Evolutionary conservation across 192 early-diverging fungal genomes (phyloP).

Genomic region (Linnemannia exigua): DNA sequence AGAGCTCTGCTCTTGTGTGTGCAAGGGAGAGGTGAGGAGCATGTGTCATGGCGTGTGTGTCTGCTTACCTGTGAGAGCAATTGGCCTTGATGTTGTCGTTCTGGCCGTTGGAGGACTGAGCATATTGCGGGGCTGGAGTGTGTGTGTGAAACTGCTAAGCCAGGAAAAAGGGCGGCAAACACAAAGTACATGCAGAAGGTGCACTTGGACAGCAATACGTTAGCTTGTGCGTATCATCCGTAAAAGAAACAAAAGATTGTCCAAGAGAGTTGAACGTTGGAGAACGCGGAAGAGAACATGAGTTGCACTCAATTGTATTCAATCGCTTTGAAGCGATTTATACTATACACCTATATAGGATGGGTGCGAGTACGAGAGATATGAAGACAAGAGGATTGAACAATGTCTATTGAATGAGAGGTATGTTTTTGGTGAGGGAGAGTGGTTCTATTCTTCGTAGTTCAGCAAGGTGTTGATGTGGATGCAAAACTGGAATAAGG

Average conservation of each 20-base stretch:
- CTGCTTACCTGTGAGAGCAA: not conserved
- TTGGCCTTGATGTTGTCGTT: too few species aligned
- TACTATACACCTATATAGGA: too few species aligned
- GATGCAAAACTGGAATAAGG: constrained; percentile 8
- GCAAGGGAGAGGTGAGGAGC: not conserved
- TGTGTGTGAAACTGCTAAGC: too few species aligned
- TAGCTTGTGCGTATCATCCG: too few species aligned
- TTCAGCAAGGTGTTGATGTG: not conserved
- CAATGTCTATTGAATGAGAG: not conserved
- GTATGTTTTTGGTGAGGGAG: too few species aligned
- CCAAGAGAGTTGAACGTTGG: not conserved
- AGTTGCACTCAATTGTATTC: not conserved
- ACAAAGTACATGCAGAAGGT: not conserved
- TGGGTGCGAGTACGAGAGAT: constrained; percentile 13
- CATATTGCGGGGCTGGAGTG: too few species aligned
- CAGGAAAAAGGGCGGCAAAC: too few species aligned
- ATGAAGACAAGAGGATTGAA: constrained; percentile 8
- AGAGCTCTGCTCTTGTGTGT: not conserved
- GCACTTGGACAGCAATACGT: not conserved
- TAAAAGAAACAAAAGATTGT: too few species aligned
- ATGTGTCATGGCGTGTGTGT: not conserved
- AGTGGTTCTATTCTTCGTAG: too few species aligned
- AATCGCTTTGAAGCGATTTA: too few species aligned
- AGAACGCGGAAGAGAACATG: not conserved
- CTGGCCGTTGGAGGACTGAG: too few species aligned